These are phyloP conservation scores for Didymella pomorum DNA, from an alignment of 2,329 filamentous ascomycete species.

Conservation along the genomic window DNA sequence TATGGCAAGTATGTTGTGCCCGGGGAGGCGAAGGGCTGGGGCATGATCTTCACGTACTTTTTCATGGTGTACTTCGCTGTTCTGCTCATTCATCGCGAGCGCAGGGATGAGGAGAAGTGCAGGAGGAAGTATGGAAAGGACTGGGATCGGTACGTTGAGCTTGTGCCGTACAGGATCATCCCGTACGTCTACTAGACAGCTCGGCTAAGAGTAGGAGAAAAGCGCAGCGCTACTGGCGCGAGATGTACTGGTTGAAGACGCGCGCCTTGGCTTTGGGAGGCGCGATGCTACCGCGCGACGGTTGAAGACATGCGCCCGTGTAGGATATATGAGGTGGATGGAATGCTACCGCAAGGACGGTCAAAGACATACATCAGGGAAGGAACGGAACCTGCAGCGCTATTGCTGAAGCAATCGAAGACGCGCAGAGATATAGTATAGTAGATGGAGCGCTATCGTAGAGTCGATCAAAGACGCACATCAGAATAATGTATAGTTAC, in stretches of 20 bases:
- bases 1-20: constrained; percentile 73
- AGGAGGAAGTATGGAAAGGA: constrained; percentile 88
- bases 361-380: constrained; percentile 27
- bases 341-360: constrained; percentile 25
- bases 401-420: background rate
- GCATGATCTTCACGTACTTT: constrained; percentile 90
- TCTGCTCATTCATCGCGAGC: constrained; percentile 83
- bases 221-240: constrained; percentile 39
- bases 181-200: constrained; percentile 77
- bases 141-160: constrained; percentile 87
- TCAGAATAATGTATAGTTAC: constrained; percentile 18
- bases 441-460: background rate
- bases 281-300: constrained; percentile 32
- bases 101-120: constrained; percentile 91
- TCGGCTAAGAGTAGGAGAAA: background rate
- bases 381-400: background rate
- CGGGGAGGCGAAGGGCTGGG: constrained; percentile 79
- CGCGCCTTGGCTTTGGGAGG: constrained; percentile 18
- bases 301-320: constrained; percentile 31
- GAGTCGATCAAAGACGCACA: background rate
- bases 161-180: constrained; percentile 82
- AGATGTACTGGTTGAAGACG: constrained; percentile 34
- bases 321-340: constrained; percentile 2
- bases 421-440: background rate
- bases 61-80: constrained; percentile 92